phyloP scores from a whole-genome alignment of 2,329 filamentous ascomycete species.

The Colletotrichum sp. region DNA sequence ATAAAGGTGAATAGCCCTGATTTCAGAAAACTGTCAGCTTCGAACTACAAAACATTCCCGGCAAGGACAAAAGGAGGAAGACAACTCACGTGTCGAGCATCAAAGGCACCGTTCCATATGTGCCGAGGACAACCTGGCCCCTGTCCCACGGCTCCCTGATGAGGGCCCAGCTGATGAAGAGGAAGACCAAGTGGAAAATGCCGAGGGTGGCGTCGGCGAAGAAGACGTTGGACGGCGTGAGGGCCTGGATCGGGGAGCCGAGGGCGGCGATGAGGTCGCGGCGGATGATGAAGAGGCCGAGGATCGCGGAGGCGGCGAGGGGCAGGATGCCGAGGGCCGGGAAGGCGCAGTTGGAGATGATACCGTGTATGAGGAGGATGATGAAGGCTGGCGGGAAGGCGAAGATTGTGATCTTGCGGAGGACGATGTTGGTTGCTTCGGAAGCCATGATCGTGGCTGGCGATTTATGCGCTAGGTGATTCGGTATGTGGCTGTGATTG shows the following conservation, averaged over 20 bases:
- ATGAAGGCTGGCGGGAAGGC: slow-evolving; percentile 13
- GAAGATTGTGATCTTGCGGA: slow-evolving; percentile 28
- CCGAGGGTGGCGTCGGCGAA: slow-evolving; percentile 15
- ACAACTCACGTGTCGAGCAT: slow-evolving; percentile 22
- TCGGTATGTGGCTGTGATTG: neutral
- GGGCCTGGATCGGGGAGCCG: slow-evolving; percentile 22
- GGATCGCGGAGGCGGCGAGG: slow-evolving; percentile 16
- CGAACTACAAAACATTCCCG: rapidly evolving
- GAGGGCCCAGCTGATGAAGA: slow-evolving; percentile 21
- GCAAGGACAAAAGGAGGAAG: rapidly evolving
- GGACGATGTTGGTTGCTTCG: neutral
- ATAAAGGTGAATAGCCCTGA: slow-evolving; percentile 5
- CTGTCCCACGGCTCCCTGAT: neutral
- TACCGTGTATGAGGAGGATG: slow-evolving; percentile 10
- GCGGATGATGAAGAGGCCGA: slow-evolving; percentile 15
- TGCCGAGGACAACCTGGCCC: slow-evolving; percentile 17
- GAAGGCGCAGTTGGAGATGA: slow-evolving; percentile 7
- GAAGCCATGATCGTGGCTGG: neutral
- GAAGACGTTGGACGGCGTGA: slow-evolving; percentile 21
- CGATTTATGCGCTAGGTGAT: rapidly evolving
- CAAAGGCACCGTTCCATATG: slow-evolving; percentile 23
- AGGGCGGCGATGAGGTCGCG: slow-evolving; percentile 23
- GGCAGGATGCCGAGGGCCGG: slow-evolving; percentile 24
- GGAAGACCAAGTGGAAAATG: slow-evolving; percentile 13
- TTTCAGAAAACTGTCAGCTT: neutral